A percentile compares a stretch with the other conserved stretches of the same genome.
Evolutionary conservation across 1,284 basidiomycete species (phyloP).

Genomic region (Sanguinoderma infundibulare): DNA sequence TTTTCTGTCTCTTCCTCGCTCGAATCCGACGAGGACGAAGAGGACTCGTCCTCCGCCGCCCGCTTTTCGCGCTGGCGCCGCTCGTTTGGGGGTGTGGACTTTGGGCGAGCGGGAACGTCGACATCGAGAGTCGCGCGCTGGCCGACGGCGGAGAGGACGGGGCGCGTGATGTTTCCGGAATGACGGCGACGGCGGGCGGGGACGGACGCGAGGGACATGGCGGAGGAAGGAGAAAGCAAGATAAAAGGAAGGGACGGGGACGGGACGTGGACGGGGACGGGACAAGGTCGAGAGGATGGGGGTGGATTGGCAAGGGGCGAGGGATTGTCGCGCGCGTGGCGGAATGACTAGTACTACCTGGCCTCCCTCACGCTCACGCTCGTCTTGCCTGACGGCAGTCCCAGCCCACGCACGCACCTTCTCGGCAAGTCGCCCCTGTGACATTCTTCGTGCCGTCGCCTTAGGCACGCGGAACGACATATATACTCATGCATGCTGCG

Average conservation of each 20-base stretch:
- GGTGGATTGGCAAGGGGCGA: not conserved
- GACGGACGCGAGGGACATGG: conserved; percentile 24
- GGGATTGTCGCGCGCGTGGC: too few relatives aligned
- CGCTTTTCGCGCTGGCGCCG: conserved; percentile 30
- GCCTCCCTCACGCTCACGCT: not conserved
- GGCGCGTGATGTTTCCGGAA: conserved; percentile 37
- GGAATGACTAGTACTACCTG: not conserved
- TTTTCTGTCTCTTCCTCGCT: conserved; percentile 28
- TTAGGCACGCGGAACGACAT: too few relatives aligned
- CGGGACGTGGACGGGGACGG: not conserved
- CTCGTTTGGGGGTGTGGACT: conserved; percentile 42
- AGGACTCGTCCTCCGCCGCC: conserved; percentile 22
- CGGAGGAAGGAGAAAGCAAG: conserved; percentile 1
- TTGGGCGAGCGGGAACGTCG: conserved; percentile 38
- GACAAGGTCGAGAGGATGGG: not conserved
- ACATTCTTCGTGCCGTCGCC: too few relatives aligned
- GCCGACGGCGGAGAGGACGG: conserved; percentile 27
- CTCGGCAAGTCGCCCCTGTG: too few relatives aligned
- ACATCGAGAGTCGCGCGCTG: conserved; percentile 19
- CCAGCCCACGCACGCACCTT: not conserved
- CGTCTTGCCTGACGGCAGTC: not conserved
- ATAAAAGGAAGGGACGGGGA: conserved; percentile 2
- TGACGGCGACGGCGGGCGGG: conserved; percentile 38
- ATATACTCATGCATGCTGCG: too few relatives aligned
- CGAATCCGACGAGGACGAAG: conserved; percentile 15